These are phyloP conservation scores for Calocera viscosa DNA, from an alignment of 768 basidiomycete genomes.

Conservation along the genomic window DNA sequence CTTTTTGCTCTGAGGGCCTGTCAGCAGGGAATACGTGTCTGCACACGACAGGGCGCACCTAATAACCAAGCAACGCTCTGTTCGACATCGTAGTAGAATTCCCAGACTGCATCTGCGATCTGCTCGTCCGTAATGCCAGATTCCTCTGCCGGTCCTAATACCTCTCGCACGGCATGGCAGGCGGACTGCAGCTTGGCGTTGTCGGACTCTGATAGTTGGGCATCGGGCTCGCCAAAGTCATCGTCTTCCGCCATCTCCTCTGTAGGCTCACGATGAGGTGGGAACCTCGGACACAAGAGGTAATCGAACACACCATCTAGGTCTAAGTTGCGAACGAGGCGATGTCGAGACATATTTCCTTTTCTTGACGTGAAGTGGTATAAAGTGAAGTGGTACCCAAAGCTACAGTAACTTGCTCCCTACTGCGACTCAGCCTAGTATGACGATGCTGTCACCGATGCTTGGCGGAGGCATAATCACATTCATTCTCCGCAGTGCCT, in stretches of 20 bases:
- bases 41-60: constrained; percentile 37
- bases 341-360: constrained; percentile 72
- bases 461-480: not conserved
- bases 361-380: not conserved
- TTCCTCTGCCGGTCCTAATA: constrained; percentile 52
- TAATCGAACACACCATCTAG: constrained; percentile 32
- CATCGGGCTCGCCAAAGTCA: constrained; percentile 44
- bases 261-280: constrained; percentile 22
- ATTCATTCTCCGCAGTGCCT: not conserved
- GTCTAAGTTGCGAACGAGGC: constrained; percentile 76
- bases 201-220: constrained; percentile 39
- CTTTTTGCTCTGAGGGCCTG: constrained; percentile 52
- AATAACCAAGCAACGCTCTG: constrained; percentile 60
- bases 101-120: constrained; percentile 74
- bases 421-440: no score
- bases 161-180: constrained; percentile 49
- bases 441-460: not conserved
- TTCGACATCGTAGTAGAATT: constrained; percentile 74
- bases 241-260: constrained; percentile 71
- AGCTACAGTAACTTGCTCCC: no score
- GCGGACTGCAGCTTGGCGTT: constrained; percentile 54
- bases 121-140: constrained; percentile 60
- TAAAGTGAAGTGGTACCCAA: not conserved
- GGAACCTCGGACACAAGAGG: not conserved
- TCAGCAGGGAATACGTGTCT: constrained; percentile 6